phyloP scores from a whole-genome alignment of 2,329 filamentous ascomycete genomes.

The Ambrosiella cleistominuta region DNA sequence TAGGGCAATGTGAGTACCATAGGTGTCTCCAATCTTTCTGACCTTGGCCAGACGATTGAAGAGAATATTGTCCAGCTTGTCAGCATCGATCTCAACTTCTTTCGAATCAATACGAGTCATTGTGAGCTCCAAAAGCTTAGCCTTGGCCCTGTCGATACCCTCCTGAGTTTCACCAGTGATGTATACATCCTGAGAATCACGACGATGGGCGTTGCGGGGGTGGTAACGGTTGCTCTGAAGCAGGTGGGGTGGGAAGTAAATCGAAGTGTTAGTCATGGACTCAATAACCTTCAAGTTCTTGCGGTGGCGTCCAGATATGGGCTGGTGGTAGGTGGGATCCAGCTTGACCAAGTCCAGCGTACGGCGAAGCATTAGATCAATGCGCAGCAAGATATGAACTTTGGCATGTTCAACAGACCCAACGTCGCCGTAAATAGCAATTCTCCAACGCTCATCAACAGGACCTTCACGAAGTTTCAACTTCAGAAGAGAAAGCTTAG shows the following conservation, averaged over 20 bases:
- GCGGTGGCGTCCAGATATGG: slow-evolving; percentile 80
- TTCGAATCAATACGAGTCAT: slow-evolving; percentile 76
- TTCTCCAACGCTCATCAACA: slow-evolving; percentile 76
- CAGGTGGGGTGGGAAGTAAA: slow-evolving; percentile 94
- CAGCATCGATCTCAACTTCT: slow-evolving; percentile 72
- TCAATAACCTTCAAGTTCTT: slow-evolving; percentile 98
- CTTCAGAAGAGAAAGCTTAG: slow-evolving; percentile 66
- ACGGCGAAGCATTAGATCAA: slow-evolving; percentile 71
- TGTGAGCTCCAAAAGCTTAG: slow-evolving; percentile 70
- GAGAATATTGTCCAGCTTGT: slow-evolving; percentile 89
- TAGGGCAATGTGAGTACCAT: slow-evolving; percentile 87
- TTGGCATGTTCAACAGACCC: slow-evolving; percentile 94
- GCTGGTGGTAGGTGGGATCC: slow-evolving; percentile 73
- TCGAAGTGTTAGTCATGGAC: slow-evolving; percentile 84
- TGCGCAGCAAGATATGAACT: slow-evolving; percentile 88
- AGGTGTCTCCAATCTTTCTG: slow-evolving; percentile 91
- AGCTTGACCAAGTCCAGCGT: slow-evolving; percentile 64
- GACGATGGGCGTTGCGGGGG: slow-evolving; percentile 60
- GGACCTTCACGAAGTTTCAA: slow-evolving; percentile 61
- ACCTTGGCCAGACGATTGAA: slow-evolving; percentile 88
- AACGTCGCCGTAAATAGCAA: slow-evolving; percentile 88
- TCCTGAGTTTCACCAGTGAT: slow-evolving; percentile 82
- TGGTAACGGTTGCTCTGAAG: slow-evolving; percentile 82
- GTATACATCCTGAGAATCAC: slow-evolving; percentile 79
- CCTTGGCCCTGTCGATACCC: slow-evolving; percentile 74